Conservation (phyloP, 257 asterid genomes). For the Knoxia roxburghii region DNA sequence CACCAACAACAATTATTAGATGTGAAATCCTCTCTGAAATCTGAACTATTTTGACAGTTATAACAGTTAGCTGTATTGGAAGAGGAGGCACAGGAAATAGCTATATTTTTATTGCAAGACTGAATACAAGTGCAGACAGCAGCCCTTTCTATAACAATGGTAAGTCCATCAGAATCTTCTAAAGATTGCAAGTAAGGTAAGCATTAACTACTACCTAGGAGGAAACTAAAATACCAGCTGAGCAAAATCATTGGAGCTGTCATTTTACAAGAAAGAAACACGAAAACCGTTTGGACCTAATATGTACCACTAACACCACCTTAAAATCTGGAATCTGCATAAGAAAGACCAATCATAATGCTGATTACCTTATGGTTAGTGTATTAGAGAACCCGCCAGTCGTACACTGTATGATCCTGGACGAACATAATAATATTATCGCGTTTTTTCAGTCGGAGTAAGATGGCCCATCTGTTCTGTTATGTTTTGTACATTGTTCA, state of each 20-base stretch:
- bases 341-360: background rate
- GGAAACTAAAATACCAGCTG: background rate
- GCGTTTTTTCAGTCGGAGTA: slow-evolving; percentile 38
- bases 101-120: background rate
- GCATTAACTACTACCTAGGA: slow-evolving; percentile 1
- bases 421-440: slow-evolving; percentile 3
- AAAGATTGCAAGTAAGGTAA: background rate
- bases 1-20: too few species aligned
- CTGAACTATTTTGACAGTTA: background rate
- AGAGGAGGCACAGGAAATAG: background rate
- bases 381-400: slow-evolving; percentile 1
- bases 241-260: background rate
- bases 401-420: background rate
- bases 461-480: slow-evolving; percentile 49
- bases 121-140: background rate
- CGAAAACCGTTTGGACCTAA: slow-evolving; percentile 15
- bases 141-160: background rate
- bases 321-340: background rate
- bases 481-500: slow-evolving; percentile 35
- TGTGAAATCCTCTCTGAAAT: background rate
- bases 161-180: background rate
- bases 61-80: background rate
- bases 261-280: slow-evolving; percentile 7
- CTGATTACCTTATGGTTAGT: slow-evolving; percentile 9
- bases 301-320: slow-evolving; percentile 4